phyloP scores from a whole-genome alignment of 306 rosid genomes.

The Vigna reflexopilosa region DNA sequence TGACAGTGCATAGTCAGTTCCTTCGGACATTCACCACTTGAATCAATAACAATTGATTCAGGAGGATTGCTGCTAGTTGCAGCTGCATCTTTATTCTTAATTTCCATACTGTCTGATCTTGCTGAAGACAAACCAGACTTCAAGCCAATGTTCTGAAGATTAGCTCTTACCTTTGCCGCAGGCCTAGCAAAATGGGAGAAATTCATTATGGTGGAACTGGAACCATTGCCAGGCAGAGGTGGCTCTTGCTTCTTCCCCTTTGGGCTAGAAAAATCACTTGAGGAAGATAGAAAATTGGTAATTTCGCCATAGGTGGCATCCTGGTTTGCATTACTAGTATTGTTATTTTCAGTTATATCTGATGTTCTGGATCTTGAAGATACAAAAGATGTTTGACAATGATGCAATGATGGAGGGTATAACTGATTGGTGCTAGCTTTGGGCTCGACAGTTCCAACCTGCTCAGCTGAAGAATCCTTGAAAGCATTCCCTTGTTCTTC shows the following conservation, averaged over 20 bases:
- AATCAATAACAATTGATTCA: slow-evolving; percentile 51
- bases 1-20: slow-evolving; percentile 54
- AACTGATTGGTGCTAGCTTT: slow-evolving; percentile 54
- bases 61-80: slow-evolving; percentile 53
- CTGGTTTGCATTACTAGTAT: slow-evolving; percentile 48
- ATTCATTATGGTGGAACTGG: slow-evolving; percentile 62
- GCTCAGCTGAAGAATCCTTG: slow-evolving; percentile 58
- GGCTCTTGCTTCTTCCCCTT: slow-evolving; percentile 65
- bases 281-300: slow-evolving; percentile 55
- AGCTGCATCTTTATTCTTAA: slow-evolving; percentile 52
- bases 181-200: slow-evolving; percentile 96
- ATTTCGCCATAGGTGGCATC: slow-evolving; percentile 50
- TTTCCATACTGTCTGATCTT: slow-evolving; percentile 50
- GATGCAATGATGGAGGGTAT: slow-evolving; percentile 58
- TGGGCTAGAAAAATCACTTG: slow-evolving; percentile 57
- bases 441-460: slow-evolving; percentile 53
- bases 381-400: slow-evolving; percentile 60
- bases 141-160: slow-evolving; percentile 62
- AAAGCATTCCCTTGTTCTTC: slow-evolving; percentile 58
- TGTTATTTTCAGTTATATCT: slow-evolving; percentile 53
- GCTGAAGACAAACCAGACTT: slow-evolving; percentile 49
- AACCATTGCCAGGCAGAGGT: slow-evolving; percentile 50
- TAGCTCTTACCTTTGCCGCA: slow-evolving; percentile 71
- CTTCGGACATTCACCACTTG: slow-evolving; percentile 50
- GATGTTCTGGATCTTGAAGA: slow-evolving; percentile 58